Conservation (phyloP, 495 filamentous ascomycete species). For the Articulospora tetracladia region DNA sequence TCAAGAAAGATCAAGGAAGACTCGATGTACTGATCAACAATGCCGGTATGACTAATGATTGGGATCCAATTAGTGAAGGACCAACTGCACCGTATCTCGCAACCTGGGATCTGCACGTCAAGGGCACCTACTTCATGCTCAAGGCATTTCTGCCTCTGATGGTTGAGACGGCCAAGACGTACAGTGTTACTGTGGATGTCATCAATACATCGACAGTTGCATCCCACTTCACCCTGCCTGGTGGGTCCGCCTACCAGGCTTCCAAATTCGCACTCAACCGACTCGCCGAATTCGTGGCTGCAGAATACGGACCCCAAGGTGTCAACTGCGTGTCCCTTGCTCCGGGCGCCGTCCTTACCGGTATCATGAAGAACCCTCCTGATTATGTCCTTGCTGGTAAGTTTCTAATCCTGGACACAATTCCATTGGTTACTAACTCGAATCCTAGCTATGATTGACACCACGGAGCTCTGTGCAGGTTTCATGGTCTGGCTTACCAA, state of each 20-base stretch:
- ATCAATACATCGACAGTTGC: conserved; percentile 35
- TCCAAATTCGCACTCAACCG: conserved; percentile 34
- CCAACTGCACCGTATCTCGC: too few relatives aligned
- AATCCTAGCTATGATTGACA: too few relatives aligned
- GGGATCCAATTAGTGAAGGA: conserved; percentile 25
- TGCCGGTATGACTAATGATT: conserved; percentile 29
- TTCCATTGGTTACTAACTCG: too few relatives aligned
- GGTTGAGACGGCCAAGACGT: conserved; percentile 25
- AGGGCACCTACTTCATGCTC: conserved; percentile 35
- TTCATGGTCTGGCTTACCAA: conserved; percentile 34
- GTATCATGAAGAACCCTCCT: too few relatives aligned
- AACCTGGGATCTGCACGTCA: conserved; percentile 40
- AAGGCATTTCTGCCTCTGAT: conserved; percentile 33
- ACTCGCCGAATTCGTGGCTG: conserved; percentile 28
- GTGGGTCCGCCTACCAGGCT: conserved; percentile 33
- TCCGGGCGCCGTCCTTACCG: too few relatives aligned
- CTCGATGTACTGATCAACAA: conserved; percentile 45
- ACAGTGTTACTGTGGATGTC: too few relatives aligned
- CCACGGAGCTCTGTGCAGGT: conserved; percentile 31
- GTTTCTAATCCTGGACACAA: too few relatives aligned
- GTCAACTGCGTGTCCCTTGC: too few relatives aligned
- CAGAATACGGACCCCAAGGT: too few relatives aligned
- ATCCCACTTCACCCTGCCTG: conserved; percentile 26
- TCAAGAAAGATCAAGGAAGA: conserved; percentile 30
- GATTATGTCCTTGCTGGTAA: too few relatives aligned